Conservation (phyloP, 306 rosid genomes). For the Lathyrus sativus region DNA sequence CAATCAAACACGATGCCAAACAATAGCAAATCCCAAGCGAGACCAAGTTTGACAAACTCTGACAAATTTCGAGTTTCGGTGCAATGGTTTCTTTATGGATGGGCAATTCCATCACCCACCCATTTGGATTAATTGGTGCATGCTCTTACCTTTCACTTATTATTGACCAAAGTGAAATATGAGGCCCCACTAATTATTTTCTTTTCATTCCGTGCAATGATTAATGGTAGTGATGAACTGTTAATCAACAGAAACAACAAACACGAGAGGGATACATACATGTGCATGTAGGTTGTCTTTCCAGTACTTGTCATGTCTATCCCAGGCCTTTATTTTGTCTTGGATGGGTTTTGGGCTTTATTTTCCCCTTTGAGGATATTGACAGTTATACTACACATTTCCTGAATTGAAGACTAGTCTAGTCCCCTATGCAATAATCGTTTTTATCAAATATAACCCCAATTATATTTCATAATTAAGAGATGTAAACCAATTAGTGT, state of each 20-base stretch:
- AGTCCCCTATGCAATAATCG: slow-evolving; percentile 2
- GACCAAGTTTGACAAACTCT: slow-evolving; percentile 32
- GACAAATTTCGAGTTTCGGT: slow-evolving; percentile 25
- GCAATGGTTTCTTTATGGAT: slow-evolving; percentile 26
- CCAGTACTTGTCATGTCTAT: slow-evolving; percentile 47
- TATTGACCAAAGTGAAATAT: slow-evolving; percentile 33
- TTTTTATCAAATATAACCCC: slow-evolving; percentile 25
- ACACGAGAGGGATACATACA: slow-evolving; percentile 47
- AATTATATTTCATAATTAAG: slow-evolving; percentile 41
- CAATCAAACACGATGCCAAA: neutral
- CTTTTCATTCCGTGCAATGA: slow-evolving; percentile 76
- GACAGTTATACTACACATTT: slow-evolving; percentile 50
- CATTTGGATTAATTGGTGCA: slow-evolving; percentile 31
- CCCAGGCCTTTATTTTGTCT: slow-evolving; percentile 42
- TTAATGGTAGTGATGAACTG: slow-evolving; percentile 49
- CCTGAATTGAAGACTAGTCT: slow-evolving; percentile 24
- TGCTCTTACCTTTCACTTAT: slow-evolving; percentile 53
- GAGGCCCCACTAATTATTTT: slow-evolving; percentile 53
- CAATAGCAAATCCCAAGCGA: neutral
- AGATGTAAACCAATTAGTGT: slow-evolving; percentile 21
- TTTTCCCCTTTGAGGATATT: slow-evolving; percentile 44
- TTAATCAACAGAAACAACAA: slow-evolving; percentile 44
- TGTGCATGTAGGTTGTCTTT: slow-evolving; percentile 59
- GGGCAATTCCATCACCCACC: slow-evolving; percentile 23
- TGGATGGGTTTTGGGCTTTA: slow-evolving; percentile 42